A percentile compares a stretch with the other conserved stretches of the same genome.
phyloP scores from a whole-genome alignment of 148 eudicot species.

The Beta vulgaris region DNA sequence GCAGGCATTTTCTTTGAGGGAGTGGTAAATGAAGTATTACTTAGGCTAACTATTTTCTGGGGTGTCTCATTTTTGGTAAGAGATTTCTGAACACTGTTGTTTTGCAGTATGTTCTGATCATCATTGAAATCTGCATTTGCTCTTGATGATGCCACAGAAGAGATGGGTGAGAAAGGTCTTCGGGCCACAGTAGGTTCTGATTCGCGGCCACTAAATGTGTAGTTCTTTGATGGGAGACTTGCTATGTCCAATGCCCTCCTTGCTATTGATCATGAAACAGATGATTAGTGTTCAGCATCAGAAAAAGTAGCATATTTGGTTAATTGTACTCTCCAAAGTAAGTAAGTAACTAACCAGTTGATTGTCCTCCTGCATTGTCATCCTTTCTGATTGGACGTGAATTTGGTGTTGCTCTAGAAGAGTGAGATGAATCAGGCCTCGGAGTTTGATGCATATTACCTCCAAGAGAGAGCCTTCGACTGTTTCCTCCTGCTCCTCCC shows the following conservation, averaged over 20 bases:
- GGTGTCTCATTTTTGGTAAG: constrained; percentile 35
- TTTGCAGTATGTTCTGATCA: constrained; percentile 50
- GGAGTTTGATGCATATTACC: constrained; percentile 72
- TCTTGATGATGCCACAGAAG: constrained; percentile 68
- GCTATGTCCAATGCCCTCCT: constrained; percentile 58
- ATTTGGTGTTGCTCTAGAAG: constrained; percentile 65
- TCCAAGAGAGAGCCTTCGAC: constrained; percentile 66
- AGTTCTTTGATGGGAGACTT: constrained; percentile 43
- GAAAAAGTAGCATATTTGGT: not conserved
- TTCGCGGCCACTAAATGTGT: constrained; percentile 50
- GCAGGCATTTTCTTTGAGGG: constrained; percentile 26
- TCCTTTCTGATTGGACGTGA: constrained; percentile 63
- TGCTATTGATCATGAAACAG: constrained; percentile 27
- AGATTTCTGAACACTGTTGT: constrained; percentile 38
- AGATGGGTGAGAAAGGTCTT: constrained; percentile 87
- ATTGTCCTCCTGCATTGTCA: constrained; percentile 43
- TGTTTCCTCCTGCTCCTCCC: constrained; percentile 52
- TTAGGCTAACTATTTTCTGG: constrained; percentile 14
- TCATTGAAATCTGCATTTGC: constrained; percentile 44
- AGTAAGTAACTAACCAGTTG: constrained; percentile 50
- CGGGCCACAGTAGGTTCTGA: constrained; percentile 40
- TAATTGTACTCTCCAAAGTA: not conserved
- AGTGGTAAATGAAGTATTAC: constrained; percentile 12
- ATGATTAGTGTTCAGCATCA: not conserved
- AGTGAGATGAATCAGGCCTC: constrained; percentile 36